Base-by-base conservation (phyloP, 2,329 filamentous ascomycete species). In the Corinectria fuckeliana region DNA sequence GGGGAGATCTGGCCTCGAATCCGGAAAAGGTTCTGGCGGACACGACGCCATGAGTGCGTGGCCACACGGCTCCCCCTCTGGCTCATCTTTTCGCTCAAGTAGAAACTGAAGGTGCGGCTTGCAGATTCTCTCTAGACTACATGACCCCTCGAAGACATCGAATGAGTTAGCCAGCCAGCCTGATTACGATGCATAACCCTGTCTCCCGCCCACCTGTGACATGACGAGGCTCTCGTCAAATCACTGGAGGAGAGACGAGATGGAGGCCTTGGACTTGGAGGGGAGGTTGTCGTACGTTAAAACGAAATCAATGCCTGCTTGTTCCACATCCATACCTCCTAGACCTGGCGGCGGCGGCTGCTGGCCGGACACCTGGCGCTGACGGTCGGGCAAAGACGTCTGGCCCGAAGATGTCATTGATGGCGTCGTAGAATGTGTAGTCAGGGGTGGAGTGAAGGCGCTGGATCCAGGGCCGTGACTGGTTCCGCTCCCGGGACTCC, bases 21-120 rank as follows among this genome's bases (percentile, higher is more conserved):
- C 80, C 50, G 78, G 70, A 58, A 84, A 83, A 3, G 83, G 81
- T 64, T 88, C 86, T 5, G 93, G 92, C 45, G 94, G 93, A 72
- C 92, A 96, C 14, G 91, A 91, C 14, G 92, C 91, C 94, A 98
- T 98, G 66, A 98, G 81, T 4, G 92, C 93, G 75, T 99, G 95
- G 38, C 94, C 95, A 65, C 91, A 94, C 39, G 91, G 82, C 58
- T 90, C 86, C 66, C 84, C 84, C 64, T 90, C 89, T 52, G 84
- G 80, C 55, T 87, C 81, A 67, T 74, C 78, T 54, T 81, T 77
- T 68, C 82, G 79, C 69, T 87, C 88, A 67, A 93, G 81, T 61
- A 96, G 82, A 77, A 89, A 91, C 68, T 92, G 91, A 78, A 94
- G 85, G 77, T 97, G 93, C 69, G 93, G 88, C 86, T 96, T 96